Evolutionary conservation across 805 yeast genomes (phyloP).

Genomic region (Debaryomyces maramus): DNA sequence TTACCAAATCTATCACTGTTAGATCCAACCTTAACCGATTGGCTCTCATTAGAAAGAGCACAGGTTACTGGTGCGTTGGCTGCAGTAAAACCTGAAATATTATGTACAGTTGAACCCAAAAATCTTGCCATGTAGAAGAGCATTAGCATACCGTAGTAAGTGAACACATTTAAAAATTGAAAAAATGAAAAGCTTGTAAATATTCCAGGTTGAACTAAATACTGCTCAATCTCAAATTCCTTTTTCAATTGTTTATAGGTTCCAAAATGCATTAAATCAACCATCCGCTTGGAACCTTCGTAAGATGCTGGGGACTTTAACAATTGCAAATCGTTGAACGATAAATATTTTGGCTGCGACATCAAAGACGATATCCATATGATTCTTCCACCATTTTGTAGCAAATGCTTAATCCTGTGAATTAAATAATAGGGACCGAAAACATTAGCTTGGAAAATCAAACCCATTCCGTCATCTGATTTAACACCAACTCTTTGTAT

Average conservation of each 20-base stretch:
- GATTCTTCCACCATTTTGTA: slow-evolving; percentile 64
- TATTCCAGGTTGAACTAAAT: slow-evolving; percentile 91
- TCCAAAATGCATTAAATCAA: slow-evolving; percentile 80
- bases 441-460: slow-evolving; percentile 93
- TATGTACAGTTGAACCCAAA: slow-evolving; percentile 86
- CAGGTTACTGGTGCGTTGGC: slow-evolving; percentile 75
- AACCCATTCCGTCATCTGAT: slow-evolving; percentile 77
- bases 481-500: slow-evolving; percentile 76
- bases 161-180: slow-evolving; percentile 71
- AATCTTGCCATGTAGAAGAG: slow-evolving; percentile 81
- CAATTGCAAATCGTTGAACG: slow-evolving; percentile 74
- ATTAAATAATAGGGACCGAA: slow-evolving; percentile 90
- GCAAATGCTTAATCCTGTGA: slow-evolving; percentile 57
- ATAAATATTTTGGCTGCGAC: slow-evolving; percentile 72
- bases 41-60: slow-evolving; percentile 53
- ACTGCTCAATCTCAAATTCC: slow-evolving; percentile 61
- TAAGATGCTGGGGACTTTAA: slow-evolving; percentile 65
- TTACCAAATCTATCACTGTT: slow-evolving; percentile 64
- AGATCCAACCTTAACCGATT: slow-evolving; percentile 65
- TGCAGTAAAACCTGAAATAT: slow-evolving; percentile 83
- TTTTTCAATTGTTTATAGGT: slow-evolving; percentile 53
- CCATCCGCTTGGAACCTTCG: slow-evolving; percentile 87
- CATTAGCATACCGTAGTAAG: slow-evolving; percentile 82
- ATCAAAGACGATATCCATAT: slow-evolving; percentile 87
- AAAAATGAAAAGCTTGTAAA: slow-evolving; percentile 81